phyloP scores from a whole-genome alignment of 225 moss, liverwort and hornwort species.

The Straminergon stramineum region DNA sequence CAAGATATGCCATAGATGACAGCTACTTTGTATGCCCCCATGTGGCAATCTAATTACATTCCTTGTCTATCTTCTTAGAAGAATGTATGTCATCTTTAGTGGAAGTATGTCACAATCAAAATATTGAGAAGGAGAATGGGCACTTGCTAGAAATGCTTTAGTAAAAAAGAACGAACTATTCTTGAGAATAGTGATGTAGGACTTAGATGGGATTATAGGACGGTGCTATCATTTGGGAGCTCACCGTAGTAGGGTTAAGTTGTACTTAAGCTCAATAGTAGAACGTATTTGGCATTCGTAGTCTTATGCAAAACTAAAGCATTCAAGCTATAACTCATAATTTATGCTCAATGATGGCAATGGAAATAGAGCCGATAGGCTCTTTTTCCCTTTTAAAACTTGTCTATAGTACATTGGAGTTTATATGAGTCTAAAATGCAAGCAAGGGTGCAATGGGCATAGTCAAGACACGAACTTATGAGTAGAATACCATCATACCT shows the following conservation, averaged over 20 bases:
- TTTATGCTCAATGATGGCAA: neutral
- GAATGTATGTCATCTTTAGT: neutral
- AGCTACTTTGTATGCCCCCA: rapidly evolving
- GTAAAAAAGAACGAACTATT: neutral
- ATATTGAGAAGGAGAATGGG: neutral
- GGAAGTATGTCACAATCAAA: rapidly evolving
- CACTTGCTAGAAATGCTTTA: neutral
- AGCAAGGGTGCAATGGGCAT: neutral
- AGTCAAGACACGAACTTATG: neutral
- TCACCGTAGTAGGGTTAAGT: rapidly evolving
- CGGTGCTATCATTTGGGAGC: neutral
- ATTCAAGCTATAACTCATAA: neutral
- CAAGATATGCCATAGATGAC: rapidly evolving
- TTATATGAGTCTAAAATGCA: rapidly evolving
- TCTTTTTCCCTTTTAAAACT: neutral
- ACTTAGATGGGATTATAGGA: rapidly evolving
- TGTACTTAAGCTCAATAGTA: rapidly evolving
- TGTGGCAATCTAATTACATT: neutral
- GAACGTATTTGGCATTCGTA: rapidly evolving
- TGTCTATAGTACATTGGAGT: rapidly evolving
- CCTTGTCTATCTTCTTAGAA: rapidly evolving
- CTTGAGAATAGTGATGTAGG: rapidly evolving
- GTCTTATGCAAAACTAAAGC: rapidly evolving
- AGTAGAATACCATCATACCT: rapidly evolving
- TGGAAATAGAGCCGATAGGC: rapidly evolving